Evolutionary conservation across 495 filamentous ascomycete genomes (phyloP).

Genomic region (Neurospora sp.): DNA sequence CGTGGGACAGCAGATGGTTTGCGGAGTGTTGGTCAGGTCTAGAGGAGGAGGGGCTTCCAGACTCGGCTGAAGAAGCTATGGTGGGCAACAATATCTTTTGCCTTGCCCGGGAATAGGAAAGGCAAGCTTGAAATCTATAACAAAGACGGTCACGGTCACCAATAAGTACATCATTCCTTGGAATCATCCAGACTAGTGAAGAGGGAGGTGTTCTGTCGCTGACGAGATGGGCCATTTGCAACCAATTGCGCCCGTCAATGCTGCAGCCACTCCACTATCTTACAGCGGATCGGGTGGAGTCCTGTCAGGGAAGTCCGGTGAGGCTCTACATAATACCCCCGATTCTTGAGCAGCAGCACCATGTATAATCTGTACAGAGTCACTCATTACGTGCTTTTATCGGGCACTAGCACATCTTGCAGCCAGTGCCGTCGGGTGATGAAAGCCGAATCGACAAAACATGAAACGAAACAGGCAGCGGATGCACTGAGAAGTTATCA

Average conservation of each 20-base stretch:
- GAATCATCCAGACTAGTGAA: background rate
- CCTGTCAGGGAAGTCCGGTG: background rate
- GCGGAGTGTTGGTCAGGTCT: conserved; percentile 13
- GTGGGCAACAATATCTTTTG: conserved; percentile 14
- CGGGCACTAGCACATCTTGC: background rate
- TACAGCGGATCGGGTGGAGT: background rate
- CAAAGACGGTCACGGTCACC: background rate
- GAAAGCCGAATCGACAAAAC: background rate
- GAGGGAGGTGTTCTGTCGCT: background rate
- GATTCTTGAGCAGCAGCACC: background rate
- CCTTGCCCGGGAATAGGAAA: conserved; percentile 1
- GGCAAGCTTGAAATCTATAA: background rate
- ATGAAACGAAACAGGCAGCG: background rate
- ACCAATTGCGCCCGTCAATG: background rate
- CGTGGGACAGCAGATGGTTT: conserved; percentile 11
- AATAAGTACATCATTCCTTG: background rate
- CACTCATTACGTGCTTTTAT: background rate
- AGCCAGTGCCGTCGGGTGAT: background rate
- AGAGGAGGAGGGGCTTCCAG: conserved; percentile 30
- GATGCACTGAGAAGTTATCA: background rate
- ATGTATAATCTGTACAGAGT: background rate
- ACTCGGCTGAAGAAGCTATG: conserved; percentile 23
- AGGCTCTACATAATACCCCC: background rate
- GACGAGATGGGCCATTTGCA: background rate
- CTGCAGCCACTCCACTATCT: background rate